Base-by-base conservation (phyloP, 352 stramenopile genomes). In the Globisporangium camurandrum region DNA sequence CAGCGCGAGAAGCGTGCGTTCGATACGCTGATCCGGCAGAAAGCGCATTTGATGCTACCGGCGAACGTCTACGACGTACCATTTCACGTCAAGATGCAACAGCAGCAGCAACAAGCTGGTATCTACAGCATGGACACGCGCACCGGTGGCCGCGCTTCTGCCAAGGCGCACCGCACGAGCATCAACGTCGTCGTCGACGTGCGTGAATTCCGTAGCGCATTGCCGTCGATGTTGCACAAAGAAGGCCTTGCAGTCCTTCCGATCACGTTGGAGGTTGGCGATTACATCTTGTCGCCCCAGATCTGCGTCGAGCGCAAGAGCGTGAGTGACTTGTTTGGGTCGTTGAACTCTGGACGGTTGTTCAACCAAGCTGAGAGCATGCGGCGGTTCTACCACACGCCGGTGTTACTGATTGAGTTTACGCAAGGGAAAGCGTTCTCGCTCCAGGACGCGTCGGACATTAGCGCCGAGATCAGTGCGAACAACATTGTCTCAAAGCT, bases 241-340 rank as follows among this genome's bases (percentile, higher is more conserved):
- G 84, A 93, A 46, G 91, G 87, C 0, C 75, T 98, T 46, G 59
- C 94, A 48, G 68, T 99, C 23, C 72, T 93, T n/a, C 95, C 97
- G 8, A 75, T 97, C 16, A 98, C 95, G 20, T 68, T 99, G 12
- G 88, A 95, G 54, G 87, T 99, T 10, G 97, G 97, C 6, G 97
- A 99, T 67, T 99, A 98, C 65, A 94, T 99, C 8, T 66, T 99
- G 34, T 97, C 95, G 42, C 96, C 96, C 36, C 85, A 98, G 20
- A 95, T 99, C 55, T 98, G 93, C 59, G 79, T 99, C 2, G 97
- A 99, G 68, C 75, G 96, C 34, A 99, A 99, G 62, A 92, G 71
- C 55, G 75, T 93, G 38, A 88, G 77, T 54, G 97, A 99, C 68
- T 75, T 99, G n/a, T 98, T 97, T 59, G 86, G 93, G 19, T 98